A percentile compares a stretch with the other conserved stretches of the same genome.
Evolutionary conservation across 2,329 filamentous ascomycete species (phyloP).

Genomic region (Aspergillus hortae): DNA sequence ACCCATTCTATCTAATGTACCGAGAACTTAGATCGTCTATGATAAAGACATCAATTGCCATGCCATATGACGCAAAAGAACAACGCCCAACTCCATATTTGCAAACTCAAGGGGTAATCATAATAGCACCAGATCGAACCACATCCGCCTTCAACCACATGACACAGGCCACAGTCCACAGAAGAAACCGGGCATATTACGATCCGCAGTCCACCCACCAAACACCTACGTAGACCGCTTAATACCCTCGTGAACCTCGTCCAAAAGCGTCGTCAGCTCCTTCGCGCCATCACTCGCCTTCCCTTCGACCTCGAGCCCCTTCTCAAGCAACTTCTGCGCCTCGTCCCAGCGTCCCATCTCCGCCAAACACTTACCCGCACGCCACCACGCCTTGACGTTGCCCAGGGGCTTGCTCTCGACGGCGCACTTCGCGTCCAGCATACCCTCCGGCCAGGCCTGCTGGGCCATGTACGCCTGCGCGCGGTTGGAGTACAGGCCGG

Average conservation of each 20-base stretch:
- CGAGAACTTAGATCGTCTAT: too few relatives aligned
- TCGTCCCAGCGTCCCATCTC: slow-evolving; percentile 90
- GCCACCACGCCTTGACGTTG: slow-evolving; percentile 94
- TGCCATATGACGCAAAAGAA: neutral
- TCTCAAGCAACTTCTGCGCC: slow-evolving; percentile 72
- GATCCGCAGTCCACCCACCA: neutral
- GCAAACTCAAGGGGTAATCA: neutral
- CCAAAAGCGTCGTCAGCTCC: slow-evolving; percentile 57
- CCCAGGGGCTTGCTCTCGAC: slow-evolving; percentile 81
- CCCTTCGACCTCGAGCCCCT: slow-evolving; percentile 78
- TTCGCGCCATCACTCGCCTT: slow-evolving; percentile 48
- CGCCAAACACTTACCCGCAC: slow-evolving; percentile 74
- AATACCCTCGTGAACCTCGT: slow-evolving; percentile 62
- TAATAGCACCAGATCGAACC: neutral
- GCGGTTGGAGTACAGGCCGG: slow-evolving; percentile 76
- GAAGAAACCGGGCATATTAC: too few relatives aligned
- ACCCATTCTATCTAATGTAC: neutral
- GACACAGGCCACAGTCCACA: too few relatives aligned
- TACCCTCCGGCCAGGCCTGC: slow-evolving; percentile 77
- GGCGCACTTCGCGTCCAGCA: slow-evolving; percentile 82
- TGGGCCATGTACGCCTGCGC: slow-evolving; percentile 86
- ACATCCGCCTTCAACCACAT: neutral
- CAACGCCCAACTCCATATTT: neutral
- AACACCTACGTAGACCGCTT: slow-evolving; percentile 32
- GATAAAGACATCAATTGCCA: too few relatives aligned